phyloP scores from a whole-genome alignment of 768 basidiomycete species.

The Sporobolomyces pararoseus region DNA sequence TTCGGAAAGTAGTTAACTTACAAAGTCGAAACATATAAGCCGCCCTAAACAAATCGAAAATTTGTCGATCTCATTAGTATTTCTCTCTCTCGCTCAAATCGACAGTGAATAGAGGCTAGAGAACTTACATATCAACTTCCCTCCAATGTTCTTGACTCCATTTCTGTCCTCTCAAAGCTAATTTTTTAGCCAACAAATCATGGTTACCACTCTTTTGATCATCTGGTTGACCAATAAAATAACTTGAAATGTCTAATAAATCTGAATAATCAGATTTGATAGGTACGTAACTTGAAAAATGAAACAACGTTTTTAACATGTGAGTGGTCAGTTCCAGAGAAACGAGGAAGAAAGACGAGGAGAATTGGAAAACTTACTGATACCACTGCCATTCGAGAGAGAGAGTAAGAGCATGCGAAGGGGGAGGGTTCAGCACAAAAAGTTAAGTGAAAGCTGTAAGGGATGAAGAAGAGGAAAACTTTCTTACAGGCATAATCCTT shows the following conservation, averaged over 20 bases:
- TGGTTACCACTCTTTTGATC: constrained; percentile 35
- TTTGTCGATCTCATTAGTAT: background rate
- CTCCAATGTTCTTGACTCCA: constrained; percentile 39
- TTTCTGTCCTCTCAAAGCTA: constrained; percentile 36
- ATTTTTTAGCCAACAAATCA: constrained; percentile 31
- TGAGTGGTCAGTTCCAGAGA: background rate
- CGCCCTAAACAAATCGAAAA: constrained; percentile 8
- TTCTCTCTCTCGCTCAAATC: background rate
- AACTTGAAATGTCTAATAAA: constrained; percentile 41
- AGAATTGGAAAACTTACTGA: constrained; percentile 3
- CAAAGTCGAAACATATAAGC: constrained; percentile 40
- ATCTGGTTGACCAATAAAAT: constrained; percentile 42
- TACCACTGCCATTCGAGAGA: constrained; percentile 17
- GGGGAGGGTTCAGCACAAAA: too few species aligned
- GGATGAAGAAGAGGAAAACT: background rate
- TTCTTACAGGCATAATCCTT: constrained; percentile 42
- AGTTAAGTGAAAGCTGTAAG: background rate
- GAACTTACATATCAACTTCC: constrained; percentile 34
- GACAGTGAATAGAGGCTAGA: background rate
- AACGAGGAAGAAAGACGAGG: background rate
- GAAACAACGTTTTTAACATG: background rate
- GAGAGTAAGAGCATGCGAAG: background rate
- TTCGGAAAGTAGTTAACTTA: too few species aligned
- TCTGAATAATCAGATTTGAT: constrained; percentile 45
- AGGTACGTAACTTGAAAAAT: constrained; percentile 36